Evolutionary conservation across 2,329 filamentous ascomycete genomes (phyloP).

Genomic region (Paraphaeosphaeria sporulosa): DNA sequence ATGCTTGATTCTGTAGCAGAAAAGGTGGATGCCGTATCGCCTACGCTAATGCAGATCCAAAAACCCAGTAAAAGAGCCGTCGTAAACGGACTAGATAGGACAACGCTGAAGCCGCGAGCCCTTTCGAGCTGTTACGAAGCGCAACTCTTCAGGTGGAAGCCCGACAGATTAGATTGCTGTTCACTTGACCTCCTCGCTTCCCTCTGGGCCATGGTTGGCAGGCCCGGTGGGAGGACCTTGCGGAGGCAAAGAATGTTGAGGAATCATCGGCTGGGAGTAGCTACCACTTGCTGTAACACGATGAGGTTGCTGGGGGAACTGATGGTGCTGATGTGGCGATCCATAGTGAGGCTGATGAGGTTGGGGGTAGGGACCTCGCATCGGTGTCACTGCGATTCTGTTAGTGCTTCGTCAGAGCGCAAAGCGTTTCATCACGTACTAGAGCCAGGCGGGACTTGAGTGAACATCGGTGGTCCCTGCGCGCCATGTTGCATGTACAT

Average conservation of each 20-base stretch:
- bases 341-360: slow-evolving; percentile 51
- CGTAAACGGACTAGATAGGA: slow-evolving; percentile 19
- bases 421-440: slow-evolving; percentile 64
- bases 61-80: slow-evolving; percentile 28
- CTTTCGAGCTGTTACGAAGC: slow-evolving; percentile 22
- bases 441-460: slow-evolving; percentile 73
- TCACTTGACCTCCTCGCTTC: slow-evolving; percentile 49
- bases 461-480: slow-evolving; percentile 77
- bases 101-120: slow-evolving; percentile 18
- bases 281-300: slow-evolving; percentile 51
- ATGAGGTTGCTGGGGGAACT: slow-evolving; percentile 48
- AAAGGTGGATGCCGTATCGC: slow-evolving; percentile 29
- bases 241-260: slow-evolving; percentile 49
- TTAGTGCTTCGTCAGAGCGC: slow-evolving; percentile 17
- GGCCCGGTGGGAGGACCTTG: slow-evolving; percentile 46
- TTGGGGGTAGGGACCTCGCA: slow-evolving; percentile 49
- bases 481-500: slow-evolving; percentile 78
- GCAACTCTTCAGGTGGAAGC: slow-evolving; percentile 9
- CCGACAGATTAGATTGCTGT: background rate
- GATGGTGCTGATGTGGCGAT: slow-evolving; percentile 51
- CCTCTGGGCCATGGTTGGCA: slow-evolving; percentile 43
- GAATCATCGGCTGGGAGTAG: slow-evolving; percentile 53
- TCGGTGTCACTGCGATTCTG: slow-evolving; percentile 44
- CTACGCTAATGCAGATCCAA: slow-evolving; percentile 44
- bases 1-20: slow-evolving; percentile 40